Conservation (phyloP, 768 basidiomycete genomes). For the Suillus decipiens region DNA sequence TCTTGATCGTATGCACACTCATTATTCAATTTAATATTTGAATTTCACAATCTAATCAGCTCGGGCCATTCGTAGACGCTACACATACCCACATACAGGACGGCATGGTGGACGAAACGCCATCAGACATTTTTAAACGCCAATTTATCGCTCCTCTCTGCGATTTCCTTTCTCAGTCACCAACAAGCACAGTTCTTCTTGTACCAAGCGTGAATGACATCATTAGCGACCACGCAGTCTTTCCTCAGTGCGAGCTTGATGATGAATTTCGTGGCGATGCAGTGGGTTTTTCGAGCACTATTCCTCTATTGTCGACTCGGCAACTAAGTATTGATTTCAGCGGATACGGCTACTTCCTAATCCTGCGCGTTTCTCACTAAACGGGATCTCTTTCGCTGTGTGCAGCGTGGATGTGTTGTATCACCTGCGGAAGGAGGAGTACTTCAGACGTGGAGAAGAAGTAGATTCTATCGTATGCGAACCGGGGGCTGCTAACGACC, state of each 20-base stretch:
- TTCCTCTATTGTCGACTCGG: background rate
- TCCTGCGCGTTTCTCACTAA: constrained; percentile 82
- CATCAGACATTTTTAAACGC: constrained; percentile 65
- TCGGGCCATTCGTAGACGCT: constrained; percentile 90
- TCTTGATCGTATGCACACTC: constrained; percentile 64
- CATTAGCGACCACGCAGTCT: constrained; percentile 76
- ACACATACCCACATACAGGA: constrained; percentile 70
- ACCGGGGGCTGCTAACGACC: constrained; percentile 58
- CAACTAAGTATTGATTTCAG: constrained; percentile 40
- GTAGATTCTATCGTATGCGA: constrained; percentile 46
- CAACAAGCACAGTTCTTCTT: constrained; percentile 72
- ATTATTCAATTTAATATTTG: constrained; percentile 6
- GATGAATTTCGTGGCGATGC: constrained; percentile 46
- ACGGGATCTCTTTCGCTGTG: constrained; percentile 76
- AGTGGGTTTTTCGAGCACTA: constrained; percentile 38
- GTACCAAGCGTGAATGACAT: constrained; percentile 85
- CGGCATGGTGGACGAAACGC: constrained; percentile 71
- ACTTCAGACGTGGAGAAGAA: constrained; percentile 66
- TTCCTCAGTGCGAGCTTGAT: constrained; percentile 76
- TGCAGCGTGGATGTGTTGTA: constrained; percentile 89
- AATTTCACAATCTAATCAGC: constrained; percentile 42
- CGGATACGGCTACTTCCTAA: constrained; percentile 82
- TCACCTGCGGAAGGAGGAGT: constrained; percentile 86
- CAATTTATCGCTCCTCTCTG: constrained; percentile 61
- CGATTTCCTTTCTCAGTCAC: constrained; percentile 58